Percentiles rank a stretch among this genome's conserved stretches.
Conservation (phyloP, 2,329 filamentous ascomycete genomes). For the Fusarium virguliforme region DNA sequence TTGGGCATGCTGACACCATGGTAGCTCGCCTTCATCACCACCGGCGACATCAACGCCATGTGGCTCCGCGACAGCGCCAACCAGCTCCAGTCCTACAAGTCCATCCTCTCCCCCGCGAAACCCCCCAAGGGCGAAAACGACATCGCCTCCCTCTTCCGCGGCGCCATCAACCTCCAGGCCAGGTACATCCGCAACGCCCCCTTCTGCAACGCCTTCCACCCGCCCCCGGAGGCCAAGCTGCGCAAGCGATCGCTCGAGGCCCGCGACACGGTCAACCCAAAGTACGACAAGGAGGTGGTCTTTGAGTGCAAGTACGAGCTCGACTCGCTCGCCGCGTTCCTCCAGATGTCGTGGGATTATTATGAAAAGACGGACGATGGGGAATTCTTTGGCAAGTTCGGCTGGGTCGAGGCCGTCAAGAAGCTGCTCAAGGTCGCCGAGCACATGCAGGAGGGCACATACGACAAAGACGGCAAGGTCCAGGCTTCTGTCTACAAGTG, state of each 20-base stretch:
- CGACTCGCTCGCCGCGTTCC: conserved; percentile 89
- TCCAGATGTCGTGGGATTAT: conserved; percentile 87
- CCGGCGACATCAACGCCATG: conserved; percentile 91
- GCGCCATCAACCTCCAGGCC: conserved; percentile 83
- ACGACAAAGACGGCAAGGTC: conserved; percentile 72
- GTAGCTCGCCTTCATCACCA: conserved; percentile 83
- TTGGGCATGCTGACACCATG: conserved; percentile 14
- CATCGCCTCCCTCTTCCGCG: conserved; percentile 79
- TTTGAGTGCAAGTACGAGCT: conserved; percentile 99
- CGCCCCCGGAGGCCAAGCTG: conserved; percentile 77
- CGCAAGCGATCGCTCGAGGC: conserved; percentile 44
- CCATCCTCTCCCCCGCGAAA: conserved; percentile 69
- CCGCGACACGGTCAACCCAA: conserved; percentile 74
- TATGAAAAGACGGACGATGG: conserved; percentile 80
- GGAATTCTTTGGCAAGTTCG: conserved; percentile 79
- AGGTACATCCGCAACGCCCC: conserved; percentile 80
- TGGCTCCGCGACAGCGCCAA: conserved; percentile 93
- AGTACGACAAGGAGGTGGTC: conserved; percentile 78
- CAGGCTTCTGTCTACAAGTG: conserved; percentile 80
- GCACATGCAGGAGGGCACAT: conserved; percentile 82
- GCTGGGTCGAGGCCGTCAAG: conserved; percentile 82
- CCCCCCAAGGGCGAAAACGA: conserved; percentile 64
- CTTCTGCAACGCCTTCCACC: conserved; percentile 96
- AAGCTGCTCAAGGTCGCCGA: conserved; percentile 79
- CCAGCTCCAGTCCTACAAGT: conserved; percentile 82